Conservation (phyloP, 148 eudicot genomes). For the Arctostaphylos glauca region DNA sequence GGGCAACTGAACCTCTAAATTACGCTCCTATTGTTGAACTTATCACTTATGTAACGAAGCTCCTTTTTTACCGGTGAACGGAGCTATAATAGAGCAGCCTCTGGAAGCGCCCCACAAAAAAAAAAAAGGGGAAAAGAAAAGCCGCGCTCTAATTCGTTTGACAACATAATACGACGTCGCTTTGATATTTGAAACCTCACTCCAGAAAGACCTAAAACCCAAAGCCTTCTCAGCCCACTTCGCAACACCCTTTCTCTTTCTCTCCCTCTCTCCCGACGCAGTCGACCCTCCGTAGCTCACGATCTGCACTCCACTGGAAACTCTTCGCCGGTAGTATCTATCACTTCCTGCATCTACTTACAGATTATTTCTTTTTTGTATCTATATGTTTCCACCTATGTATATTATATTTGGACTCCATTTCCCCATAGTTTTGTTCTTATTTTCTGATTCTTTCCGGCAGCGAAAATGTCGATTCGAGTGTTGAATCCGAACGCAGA, state of each 20-base stretch:
- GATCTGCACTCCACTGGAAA: neutral
- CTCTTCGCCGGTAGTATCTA: neutral
- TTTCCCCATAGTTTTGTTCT: neutral
- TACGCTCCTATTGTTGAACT: too few species aligned
- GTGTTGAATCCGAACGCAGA: slow-evolving; percentile 90
- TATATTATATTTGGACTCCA: neutral
- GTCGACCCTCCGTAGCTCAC: neutral
- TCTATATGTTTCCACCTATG: too few species aligned
- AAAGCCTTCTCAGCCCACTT: neutral
- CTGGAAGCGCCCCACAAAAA: too few species aligned
- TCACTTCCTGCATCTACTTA: neutral
- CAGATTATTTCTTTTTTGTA: neutral
- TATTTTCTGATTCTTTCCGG: neutral
- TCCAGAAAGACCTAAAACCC: slow-evolving; percentile 35
- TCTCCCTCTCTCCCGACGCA: slow-evolving; percentile 15
- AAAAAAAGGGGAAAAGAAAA: too few species aligned
- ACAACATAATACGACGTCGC: neutral
- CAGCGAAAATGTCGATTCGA: slow-evolving; percentile 62
- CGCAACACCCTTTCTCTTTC: neutral
- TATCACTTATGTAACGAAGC: too few species aligned
- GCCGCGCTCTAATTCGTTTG: neutral
- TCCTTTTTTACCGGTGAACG: too few species aligned
- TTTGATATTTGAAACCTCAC: neutral
- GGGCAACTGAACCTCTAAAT: too few species aligned
- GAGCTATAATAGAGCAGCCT: too few species aligned